phyloP scores from a whole-genome alignment of 2,329 filamentous ascomycete genomes.

The Rhytidhysteron rufulum region DNA sequence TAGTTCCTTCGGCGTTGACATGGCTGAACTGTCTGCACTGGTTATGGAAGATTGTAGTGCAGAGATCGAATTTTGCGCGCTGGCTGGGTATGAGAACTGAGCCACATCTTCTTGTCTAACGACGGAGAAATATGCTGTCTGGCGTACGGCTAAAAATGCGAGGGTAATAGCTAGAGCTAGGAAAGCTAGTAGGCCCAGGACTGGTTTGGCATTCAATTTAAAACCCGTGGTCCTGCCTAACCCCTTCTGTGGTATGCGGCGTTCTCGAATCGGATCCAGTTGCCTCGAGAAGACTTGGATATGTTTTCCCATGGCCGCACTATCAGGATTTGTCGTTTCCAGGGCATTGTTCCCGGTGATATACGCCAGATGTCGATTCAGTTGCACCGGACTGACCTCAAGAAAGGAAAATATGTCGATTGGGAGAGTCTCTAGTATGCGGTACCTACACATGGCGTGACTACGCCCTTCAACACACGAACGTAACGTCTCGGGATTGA shows the following conservation, averaged over 20 bases:
- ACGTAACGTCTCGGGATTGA: conserved; percentile 19
- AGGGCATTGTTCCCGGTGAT: conserved; percentile 19
- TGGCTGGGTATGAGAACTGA: neutral
- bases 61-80: neutral
- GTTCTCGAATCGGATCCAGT: too few relatives aligned
- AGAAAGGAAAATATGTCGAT: conserved; percentile 30
- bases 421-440: conserved; percentile 27
- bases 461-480: conserved; percentile 29
- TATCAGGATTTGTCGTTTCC: neutral
- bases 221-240: too few relatives aligned
- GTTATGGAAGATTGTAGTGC: neutral
- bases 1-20: conserved; percentile 13
- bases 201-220: too few relatives aligned
- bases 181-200: neutral
- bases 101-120: neutral
- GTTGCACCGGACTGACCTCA: conserved; percentile 29
- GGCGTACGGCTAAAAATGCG: neutral
- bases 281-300: too few relatives aligned
- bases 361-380: conserved; percentile 35
- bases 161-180: neutral
- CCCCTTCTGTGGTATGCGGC: too few relatives aligned
- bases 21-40: neutral
- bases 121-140: neutral
- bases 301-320: too few relatives aligned
- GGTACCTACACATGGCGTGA: conserved; percentile 16